These are phyloP conservation scores for Gamarada debralockiae DNA, from an alignment of 495 filamentous ascomycete genomes.

Conservation along the genomic window DNA sequence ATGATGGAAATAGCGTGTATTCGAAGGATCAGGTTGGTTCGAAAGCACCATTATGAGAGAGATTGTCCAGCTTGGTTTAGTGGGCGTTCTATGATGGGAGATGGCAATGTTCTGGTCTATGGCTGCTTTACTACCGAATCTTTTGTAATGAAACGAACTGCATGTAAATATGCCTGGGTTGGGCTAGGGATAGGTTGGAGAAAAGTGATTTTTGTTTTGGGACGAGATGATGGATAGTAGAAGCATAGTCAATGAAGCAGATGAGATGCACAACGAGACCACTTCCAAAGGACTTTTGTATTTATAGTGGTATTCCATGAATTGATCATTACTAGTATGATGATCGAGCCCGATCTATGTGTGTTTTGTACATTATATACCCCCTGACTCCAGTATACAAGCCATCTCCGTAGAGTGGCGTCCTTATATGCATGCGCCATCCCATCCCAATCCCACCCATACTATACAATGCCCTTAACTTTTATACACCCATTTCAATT, in stretches of 20 bases:
- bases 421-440: background rate
- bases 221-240: background rate
- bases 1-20: slow-evolving; percentile 47
- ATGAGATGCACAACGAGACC: no score
- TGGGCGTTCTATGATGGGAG: background rate
- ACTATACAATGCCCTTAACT: background rate
- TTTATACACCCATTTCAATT: slow-evolving; percentile 13
- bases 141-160: background rate
- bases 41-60: background rate
- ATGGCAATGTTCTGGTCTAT: background rate
- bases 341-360: background rate
- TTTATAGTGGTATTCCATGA: no score
- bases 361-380: background rate
- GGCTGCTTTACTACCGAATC: background rate
- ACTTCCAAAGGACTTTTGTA: no score
- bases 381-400: background rate
- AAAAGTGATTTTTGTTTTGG: background rate
- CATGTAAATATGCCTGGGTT: slow-evolving; percentile 1
- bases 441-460: background rate
- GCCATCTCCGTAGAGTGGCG: background rate
- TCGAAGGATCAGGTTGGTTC: slow-evolving; percentile 28
- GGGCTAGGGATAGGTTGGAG: background rate
- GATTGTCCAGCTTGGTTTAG: background rate
- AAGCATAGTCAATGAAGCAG: background rate
- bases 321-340: background rate